Evolutionary conservation across 1,284 basidiomycete species (phyloP).

Genomic region (Gastroboletus turbinatus): DNA sequence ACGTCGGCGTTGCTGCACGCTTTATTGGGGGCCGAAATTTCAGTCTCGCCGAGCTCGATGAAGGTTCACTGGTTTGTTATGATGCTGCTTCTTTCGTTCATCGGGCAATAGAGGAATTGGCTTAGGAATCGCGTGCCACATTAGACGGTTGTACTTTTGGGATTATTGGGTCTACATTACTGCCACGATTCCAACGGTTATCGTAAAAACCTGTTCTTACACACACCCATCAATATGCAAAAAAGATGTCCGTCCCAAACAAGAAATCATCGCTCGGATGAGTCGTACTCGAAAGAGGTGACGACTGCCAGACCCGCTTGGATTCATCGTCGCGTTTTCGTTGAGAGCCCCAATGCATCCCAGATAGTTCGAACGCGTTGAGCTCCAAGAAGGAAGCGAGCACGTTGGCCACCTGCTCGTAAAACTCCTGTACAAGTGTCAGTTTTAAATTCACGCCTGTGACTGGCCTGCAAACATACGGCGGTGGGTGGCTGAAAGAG

Average conservation of each 20-base stretch:
- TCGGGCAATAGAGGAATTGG: conserved; percentile 44
- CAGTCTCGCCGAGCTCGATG: conserved; percentile 29
- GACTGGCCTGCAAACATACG: conserved; percentile 37
- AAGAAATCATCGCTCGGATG: conserved; percentile 31
- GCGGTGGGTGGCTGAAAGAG: conserved; percentile 46
- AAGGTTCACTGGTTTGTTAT: conserved; percentile 43
- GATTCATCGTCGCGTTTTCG: conserved; percentile 37
- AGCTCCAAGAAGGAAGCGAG: conserved; percentile 58
- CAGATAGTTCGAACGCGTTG: conserved; percentile 65
- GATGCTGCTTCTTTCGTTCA: conserved; percentile 49
- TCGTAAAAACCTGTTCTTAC: background rate
- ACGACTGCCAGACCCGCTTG: conserved; percentile 51
- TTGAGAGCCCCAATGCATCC: conserved; percentile 65
- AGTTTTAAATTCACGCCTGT: conserved; percentile 4
- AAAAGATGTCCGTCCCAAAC: conserved; percentile 41
- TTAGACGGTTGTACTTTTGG: conserved; percentile 12
- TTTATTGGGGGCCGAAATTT: conserved; percentile 41
- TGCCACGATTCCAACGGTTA: background rate
- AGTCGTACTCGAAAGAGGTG: conserved; percentile 39
- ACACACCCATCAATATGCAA: conserved; percentile 37
- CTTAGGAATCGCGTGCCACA: conserved; percentile 12
- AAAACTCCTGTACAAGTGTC: conserved; percentile 52
- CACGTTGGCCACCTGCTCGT: conserved; percentile 54
- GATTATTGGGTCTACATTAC: conserved; percentile 18
- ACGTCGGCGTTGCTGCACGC: conserved; percentile 65